phyloP scores from a whole-genome alignment of 1,284 basidiomycete species.

The Moniliophthora roreri region DNA sequence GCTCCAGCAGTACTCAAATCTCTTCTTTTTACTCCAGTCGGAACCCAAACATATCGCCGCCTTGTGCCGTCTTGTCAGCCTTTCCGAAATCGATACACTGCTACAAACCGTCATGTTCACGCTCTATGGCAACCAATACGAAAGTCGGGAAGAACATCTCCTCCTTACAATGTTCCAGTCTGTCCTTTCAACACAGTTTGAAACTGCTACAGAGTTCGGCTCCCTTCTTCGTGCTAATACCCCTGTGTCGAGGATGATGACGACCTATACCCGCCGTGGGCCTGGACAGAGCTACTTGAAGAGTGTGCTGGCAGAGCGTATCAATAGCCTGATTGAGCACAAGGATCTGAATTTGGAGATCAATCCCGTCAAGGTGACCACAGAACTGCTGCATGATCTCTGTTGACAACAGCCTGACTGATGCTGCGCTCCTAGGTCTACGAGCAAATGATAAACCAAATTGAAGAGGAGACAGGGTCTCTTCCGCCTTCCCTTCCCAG shows the following conservation, averaged over 20 bases:
- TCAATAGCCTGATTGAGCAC: conserved; percentile 98
- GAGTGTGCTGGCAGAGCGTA: conserved; percentile 93
- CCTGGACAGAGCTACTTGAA: conserved; percentile 98
- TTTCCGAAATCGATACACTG: conserved; percentile 97
- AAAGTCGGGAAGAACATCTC: conserved; percentile 96
- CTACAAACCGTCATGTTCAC: conserved; percentile 99
- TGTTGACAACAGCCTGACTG: background rate
- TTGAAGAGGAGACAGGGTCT: conserved; percentile 93
- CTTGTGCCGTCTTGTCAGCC: conserved; percentile 94
- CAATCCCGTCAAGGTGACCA: conserved; percentile 89
- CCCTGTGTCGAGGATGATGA: conserved; percentile 99
- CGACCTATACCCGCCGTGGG: conserved; percentile 96
- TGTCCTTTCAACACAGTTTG: conserved; percentile 97
- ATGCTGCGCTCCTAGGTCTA: conserved; percentile 62
- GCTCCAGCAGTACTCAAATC: conserved; percentile 94
- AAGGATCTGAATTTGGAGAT: conserved; percentile 98
- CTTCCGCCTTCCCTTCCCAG: conserved; percentile 89
- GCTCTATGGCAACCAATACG: conserved; percentile 99
- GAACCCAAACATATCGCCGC: conserved; percentile 97
- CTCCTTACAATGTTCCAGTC: conserved; percentile 99
- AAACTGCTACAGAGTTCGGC: conserved; percentile 97
- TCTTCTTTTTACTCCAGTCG: conserved; percentile 97
- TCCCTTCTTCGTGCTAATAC: conserved; percentile 97
- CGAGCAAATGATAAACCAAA: conserved; percentile 98
- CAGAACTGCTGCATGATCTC: background rate